Base-by-base conservation (phyloP, 179 eudicot genomes). In the Actinidia chinensis region DNA sequence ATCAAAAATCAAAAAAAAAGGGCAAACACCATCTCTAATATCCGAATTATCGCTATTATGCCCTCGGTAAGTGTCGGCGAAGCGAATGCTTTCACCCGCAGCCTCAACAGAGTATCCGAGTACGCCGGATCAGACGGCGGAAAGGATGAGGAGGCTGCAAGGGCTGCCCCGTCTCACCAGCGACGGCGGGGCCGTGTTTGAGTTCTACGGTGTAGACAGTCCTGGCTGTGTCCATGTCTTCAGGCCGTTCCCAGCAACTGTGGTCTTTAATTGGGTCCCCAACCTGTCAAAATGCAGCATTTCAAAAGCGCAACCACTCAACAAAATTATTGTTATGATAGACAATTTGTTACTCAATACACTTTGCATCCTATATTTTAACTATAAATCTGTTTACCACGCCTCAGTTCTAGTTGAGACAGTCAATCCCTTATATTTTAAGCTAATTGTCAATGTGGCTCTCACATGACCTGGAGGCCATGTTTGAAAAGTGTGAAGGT, bases 131-230 rank as follows among this genome's bases (percentile, higher is more conserved):
- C 98, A 5, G 83, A 85, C 15, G 92, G 80, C 5, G 90, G 89
- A 76, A 95, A 93, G 6, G 93, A 93, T 87, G 98, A 93, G 1
- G 98, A 80, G 40, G 98, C 97, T 4, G 98, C 97, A 23, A 95
- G 68, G 15, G 98, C 98, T 0, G 98, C 98, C 0, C 97, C 0
- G 97, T 93, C 85, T 95, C 98, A 0, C 97, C 97, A 0, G 98
- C 98, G 0, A 95, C 97, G 44, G 93, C 98, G 6, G 98, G 40
- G 98, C 97, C 3, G 97, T 75, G 76, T 89, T 91, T 8, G 98
- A 97, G 13, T 97, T 91, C 87, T 3, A 94, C 97, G 0, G 80
- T 72, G 78, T 92, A 94, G 1, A 86, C 90, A 13, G 91, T 94
- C 73, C 98, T 76, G 33, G 84, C 82, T 1, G 98, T 94, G 89